phyloP scores from a whole-genome alignment of 306 rosid species.

The Betula pendula region DNA sequence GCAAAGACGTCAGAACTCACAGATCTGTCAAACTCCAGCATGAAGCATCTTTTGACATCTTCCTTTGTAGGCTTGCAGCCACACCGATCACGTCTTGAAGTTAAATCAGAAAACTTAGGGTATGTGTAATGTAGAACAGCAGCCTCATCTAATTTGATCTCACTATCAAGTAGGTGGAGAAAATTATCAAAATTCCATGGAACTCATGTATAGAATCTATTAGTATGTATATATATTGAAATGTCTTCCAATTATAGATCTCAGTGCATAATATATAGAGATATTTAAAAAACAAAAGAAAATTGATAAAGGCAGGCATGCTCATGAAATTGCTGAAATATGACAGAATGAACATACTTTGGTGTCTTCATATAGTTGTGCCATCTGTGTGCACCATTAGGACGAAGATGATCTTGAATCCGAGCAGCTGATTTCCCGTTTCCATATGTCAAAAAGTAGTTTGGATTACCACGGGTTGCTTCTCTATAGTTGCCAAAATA shows the following conservation, averaged over 20 bases:
- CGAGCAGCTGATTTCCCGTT: constrained; percentile 99
- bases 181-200: not conserved
- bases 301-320: constrained; percentile 1
- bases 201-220: not conserved
- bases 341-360: constrained; percentile 49
- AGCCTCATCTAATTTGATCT: constrained; percentile 58
- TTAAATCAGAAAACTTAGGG: constrained; percentile 61
- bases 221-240: not conserved
- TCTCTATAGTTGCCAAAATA: constrained; percentile 90
- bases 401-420: constrained; percentile 93
- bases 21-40: constrained; percentile 64
- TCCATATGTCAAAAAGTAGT: constrained; percentile 92
- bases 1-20: constrained; percentile 40
- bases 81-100: constrained; percentile 65
- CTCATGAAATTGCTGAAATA: constrained; percentile 21
- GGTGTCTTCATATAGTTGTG: constrained; percentile 96
- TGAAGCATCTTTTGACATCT: constrained; percentile 69
- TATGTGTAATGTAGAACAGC: constrained; percentile 64
- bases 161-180: constrained; percentile 21
- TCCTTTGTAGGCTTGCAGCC: constrained; percentile 71
- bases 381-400: constrained; percentile 99
- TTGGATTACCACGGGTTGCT: constrained; percentile 94
- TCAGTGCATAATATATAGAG: not conserved
- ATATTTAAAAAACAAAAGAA: not conserved
- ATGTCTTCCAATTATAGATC: not conserved